Evolutionary conservation across 176 grass and related monocot genomes (phyloP), one percentile per base, ranked within the genome.

Genomic region (Pontederia paniculata): DNA sequence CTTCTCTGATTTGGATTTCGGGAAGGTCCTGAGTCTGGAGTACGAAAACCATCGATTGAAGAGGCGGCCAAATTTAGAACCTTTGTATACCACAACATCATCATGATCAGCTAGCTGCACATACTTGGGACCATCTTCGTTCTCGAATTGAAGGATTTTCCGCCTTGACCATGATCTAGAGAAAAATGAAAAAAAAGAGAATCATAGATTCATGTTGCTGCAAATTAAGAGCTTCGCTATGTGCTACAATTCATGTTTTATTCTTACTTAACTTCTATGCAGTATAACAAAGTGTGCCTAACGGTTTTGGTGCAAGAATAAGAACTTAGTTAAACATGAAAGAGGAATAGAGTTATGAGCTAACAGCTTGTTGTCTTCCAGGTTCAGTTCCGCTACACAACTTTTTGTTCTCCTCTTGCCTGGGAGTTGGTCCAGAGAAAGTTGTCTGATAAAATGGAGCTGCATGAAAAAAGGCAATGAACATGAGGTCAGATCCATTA

Each of bases 361-460:
- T 60, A 71, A 54, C 89, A 85, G 71, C 89, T 76, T 70, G 71
- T 25, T 76, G 71, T 44, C 62, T 37, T 6, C 28, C 28, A 37
- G 41, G 12, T 58, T 12, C 18, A 23, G 67, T 57, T 63, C 48
- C 31, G 54, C 52, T 61, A 47, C 62, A 48, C 55, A 68, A 50
- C 21, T 49, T 57, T 54, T 79, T 7, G 76, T 60, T 74, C 52
- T 65, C 45, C 70, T 62, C 71, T 76, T 78, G 55, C 66, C 65
- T 50, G 84, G 66, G 31, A 22, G 70, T 44, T 80, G 72, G 49
- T 89, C 56, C 45, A 83, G 44, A 42, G 79, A 83, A 14, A 96
- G 68, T 78, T 89, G 91, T 55, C 72, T 77, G 43, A 76, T 60
- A 74, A 96, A 96, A 73, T 83, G 62, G 63, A 96, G 82, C 91